Evolutionary conservation across 345 rosid genomes (phyloP).

Genomic region (Ceriops tagal): DNA sequence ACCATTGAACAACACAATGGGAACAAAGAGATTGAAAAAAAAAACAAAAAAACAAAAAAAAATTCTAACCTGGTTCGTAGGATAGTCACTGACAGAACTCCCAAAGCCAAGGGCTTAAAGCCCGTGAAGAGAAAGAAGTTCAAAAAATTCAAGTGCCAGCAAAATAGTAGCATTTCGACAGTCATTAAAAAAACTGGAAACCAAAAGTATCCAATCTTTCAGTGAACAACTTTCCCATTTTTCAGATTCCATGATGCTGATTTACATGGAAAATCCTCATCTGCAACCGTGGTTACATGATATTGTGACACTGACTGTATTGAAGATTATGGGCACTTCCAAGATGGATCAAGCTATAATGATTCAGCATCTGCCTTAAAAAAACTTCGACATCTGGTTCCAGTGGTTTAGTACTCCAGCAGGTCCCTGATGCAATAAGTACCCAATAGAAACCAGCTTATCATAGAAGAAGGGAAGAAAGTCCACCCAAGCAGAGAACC

Average conservation of each 20-base stretch:
- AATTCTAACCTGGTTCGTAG: too few species aligned
- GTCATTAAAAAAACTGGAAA: background rate
- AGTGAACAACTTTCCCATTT: constrained; percentile 11
- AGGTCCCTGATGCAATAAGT: constrained; percentile 57
- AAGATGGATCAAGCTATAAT: constrained; percentile 4
- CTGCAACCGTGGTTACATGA: constrained; percentile 1
- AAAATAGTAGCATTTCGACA: background rate
- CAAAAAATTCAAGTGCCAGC: background rate
- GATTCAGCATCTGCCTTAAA: too few species aligned
- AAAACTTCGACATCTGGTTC: background rate
- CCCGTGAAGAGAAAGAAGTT: too few species aligned
- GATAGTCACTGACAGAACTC: too few species aligned
- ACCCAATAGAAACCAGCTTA: constrained; percentile 65
- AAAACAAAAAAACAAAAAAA: too few species aligned
- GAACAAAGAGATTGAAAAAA: too few species aligned
- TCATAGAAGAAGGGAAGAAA: constrained; percentile 45
- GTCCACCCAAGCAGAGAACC: constrained; percentile 53
- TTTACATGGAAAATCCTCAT: background rate
- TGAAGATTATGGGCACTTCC: constrained; percentile 18
- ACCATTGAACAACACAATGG: too few species aligned
- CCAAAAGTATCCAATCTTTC: background rate
- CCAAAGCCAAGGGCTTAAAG: too few species aligned
- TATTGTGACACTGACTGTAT: background rate
- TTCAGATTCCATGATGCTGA: constrained; percentile 2
- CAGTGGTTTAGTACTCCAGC: constrained; percentile 41